Evolutionary conservation across 495 filamentous ascomycete genomes (phyloP), one percentile per base, ranked within the genome.

Genomic region (Podospora appendiculata): DNA sequence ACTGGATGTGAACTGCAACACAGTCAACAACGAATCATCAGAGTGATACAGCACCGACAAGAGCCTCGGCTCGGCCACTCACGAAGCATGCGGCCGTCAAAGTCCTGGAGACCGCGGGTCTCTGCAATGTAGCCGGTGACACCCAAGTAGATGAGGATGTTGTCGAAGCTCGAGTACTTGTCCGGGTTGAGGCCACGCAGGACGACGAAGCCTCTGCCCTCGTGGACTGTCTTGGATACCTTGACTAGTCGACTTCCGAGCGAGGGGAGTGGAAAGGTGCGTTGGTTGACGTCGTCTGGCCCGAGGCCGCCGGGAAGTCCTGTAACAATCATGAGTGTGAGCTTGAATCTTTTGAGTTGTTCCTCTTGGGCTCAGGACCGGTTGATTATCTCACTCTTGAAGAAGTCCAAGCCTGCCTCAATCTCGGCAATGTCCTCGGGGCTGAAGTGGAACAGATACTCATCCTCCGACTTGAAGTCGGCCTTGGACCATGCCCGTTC

Each of bases 101-200:
- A 61, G 45, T 66, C 63, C 17, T 66, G 63, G 54, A 61, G 55
- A 17, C 63, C 61, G 5, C 63, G 58, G 0, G 50, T 64, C 40
- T 66, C 61, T 32, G 63, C 63, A 51, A 64, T 66, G 54, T 66
- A 64, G 52, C 58, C 58, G 25, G 61, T 64, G 16, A 66, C 45
- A 6, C 63, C 63, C n/a, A 66, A 58, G 45, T 64, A 66, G 32
- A 66, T 25, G 42, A 66, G 58, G 45, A 66, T 59, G 47, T 66
- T 66, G 56, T 66, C 63, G 8, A 48, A 18, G 51, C 41, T 56
- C 32, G 61, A 57, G 49, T 56, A 66, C 45, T 56, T 59, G 54
- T 53, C 58, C 4, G 61, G 58, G 38, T 64, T 39, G 4, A 66
- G 61, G 25, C 63, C 63, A 14, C 58, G 61, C 14, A 66, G 45